Evolutionary conservation across 768 basidiomycete species (phyloP).

Genomic region (Podaxis mareebaensis): DNA sequence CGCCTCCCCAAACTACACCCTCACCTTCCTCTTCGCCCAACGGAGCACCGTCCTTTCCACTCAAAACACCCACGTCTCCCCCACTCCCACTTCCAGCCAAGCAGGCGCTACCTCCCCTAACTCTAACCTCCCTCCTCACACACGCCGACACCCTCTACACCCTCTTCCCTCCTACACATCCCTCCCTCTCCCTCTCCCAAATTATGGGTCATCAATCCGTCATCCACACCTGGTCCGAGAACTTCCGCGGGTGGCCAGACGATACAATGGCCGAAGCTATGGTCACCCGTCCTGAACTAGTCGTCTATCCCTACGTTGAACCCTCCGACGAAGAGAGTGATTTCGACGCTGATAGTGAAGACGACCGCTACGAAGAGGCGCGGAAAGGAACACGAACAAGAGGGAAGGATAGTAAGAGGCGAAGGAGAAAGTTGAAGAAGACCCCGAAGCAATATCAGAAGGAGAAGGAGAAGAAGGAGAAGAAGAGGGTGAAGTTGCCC

Average conservation of each 20-base stretch:
- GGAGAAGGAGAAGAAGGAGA: constrained; percentile 11
- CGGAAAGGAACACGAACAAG: background rate
- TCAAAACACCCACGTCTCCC: background rate
- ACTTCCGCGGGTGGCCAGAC: constrained; percentile 38
- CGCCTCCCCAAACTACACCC: background rate
- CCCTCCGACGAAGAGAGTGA: constrained; percentile 2
- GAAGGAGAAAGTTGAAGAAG: constrained; percentile 24
- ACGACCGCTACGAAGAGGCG: constrained; percentile 13
- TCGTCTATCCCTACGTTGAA: constrained; percentile 51
- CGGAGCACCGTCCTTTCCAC: background rate
- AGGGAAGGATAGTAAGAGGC: constrained; percentile 20
- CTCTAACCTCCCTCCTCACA: constrained; percentile 51
- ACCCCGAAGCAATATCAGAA: constrained; percentile 15
- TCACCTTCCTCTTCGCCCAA: background rate
- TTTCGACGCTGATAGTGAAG: constrained; percentile 17
- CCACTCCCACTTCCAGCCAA: background rate
- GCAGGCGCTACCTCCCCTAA: constrained; percentile 31
- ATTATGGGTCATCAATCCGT: constrained; percentile 83
- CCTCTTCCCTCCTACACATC: constrained; percentile 61
- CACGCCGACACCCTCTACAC: constrained; percentile 59
- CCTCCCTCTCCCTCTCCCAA: constrained; percentile 48
- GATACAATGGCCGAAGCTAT: constrained; percentile 64
- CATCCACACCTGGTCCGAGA: constrained; percentile 71
- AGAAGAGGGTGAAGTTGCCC: constrained; percentile 2
- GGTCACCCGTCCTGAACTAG: constrained; percentile 52